These are phyloP conservation scores for Microcos paniculata DNA, from an alignment of 345 rosid species.

Conservation along the genomic window DNA sequence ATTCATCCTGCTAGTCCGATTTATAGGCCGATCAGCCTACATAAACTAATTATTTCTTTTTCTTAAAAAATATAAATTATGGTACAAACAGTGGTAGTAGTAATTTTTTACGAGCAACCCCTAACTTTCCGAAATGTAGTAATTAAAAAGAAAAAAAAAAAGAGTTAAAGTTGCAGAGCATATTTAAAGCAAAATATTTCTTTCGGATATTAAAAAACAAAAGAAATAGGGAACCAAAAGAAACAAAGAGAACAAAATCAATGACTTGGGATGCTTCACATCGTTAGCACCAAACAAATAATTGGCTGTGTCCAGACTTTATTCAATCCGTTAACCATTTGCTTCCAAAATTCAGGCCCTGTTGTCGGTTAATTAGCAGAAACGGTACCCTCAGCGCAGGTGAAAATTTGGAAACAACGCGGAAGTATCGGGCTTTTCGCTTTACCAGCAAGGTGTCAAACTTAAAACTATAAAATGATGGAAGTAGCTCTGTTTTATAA, in stretches of 20 bases:
- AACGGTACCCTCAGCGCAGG: not conserved
- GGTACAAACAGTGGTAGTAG: no score
- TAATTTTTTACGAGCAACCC: no score
- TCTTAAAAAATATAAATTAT: no score
- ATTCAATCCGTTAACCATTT: not conserved
- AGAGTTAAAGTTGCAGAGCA: no score
- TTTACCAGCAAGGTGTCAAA: not conserved
- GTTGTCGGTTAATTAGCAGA: not conserved
- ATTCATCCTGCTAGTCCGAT: no score
- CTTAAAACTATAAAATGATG: not conserved
- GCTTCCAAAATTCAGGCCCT: not conserved
- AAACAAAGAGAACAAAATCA: not conserved
- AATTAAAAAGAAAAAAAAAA: no score
- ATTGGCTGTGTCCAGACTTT: not conserved
- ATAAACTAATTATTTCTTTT: no score
- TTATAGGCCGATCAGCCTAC: no score
- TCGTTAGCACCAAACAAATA: not conserved
- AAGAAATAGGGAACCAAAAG: not conserved
- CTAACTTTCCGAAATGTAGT: no score
- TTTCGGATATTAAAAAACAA: not conserved
- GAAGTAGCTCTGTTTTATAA: not conserved
- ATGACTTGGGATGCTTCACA: not conserved
- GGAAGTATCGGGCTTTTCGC: constrained; percentile 13
- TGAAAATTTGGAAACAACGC: constrained; percentile 21
- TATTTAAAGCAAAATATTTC: not conserved